Evolutionary conservation across 257 asterid genomes (phyloP), one percentile per base, ranked within the genome.

Genomic region (Pogostemon cablin): DNA sequence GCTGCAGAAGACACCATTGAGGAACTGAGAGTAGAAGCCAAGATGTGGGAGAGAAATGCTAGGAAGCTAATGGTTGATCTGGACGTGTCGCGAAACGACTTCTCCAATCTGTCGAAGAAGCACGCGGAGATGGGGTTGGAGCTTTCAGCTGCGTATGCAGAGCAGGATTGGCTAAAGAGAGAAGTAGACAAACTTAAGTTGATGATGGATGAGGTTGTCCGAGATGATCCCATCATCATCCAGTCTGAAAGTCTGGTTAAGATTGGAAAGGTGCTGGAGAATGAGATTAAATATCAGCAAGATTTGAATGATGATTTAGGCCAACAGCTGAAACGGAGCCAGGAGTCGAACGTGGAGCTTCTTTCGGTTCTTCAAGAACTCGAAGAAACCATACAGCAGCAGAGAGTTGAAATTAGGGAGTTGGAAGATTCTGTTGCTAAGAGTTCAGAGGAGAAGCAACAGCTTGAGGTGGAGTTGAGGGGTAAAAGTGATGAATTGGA

Each of bases 31-130:
- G 88, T 85, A 69, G 96, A 88, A 85, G 96, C 98, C 78, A 88
- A 90, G 57, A 90, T 89, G 96, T 93, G 97, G 97, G 97, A 93
- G 85, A 88, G 96, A 79, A 90, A 89, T 66, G 93, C 98, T 1
- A 73, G 96, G 82, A 93, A 87, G 68, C 81, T 89, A 35, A 85
- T 90, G 95, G 59, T 72, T 3, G 98, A 93, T 86, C 61, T 88
- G 74, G 98, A 93, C 46, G 48, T 82, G 63, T 78, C 88, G 61
- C 83, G 80, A 79, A 85, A 85, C 65, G 95, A 90, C 42, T 75
- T 82, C 67, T 55, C 86, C 0, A 84, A 81, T 47, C 80, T 83
- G 79, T 86, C 95, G 3, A 87, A 83, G 69, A 91, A 85, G 74
- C 92, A 91, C 20, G 89, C 87, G 5, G 93, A 81, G 8, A 75